phyloP scores from a whole-genome alignment of 495 filamentous ascomycete genomes.

The Pseudevernia furfuracea region DNA sequence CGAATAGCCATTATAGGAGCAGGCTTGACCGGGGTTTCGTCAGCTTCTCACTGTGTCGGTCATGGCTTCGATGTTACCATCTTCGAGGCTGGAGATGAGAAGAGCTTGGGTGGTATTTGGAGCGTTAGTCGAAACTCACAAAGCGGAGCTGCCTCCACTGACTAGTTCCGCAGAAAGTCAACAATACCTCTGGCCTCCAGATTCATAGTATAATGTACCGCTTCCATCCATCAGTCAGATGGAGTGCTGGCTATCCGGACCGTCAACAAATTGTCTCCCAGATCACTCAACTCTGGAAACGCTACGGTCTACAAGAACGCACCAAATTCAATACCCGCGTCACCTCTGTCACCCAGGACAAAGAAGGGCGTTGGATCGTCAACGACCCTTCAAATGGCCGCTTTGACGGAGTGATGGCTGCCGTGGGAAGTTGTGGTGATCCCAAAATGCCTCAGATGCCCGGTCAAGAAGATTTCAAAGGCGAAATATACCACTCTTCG shows the following conservation, averaged over 20 bases:
- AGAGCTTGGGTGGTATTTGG: conserved; percentile 73
- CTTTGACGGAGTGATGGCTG: conserved; percentile 72
- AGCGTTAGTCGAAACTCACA: conserved; percentile 44
- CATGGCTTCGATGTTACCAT: conserved; percentile 79
- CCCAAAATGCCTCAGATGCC: conserved; percentile 62
- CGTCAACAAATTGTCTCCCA: conserved; percentile 64
- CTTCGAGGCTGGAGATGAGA: conserved; percentile 61
- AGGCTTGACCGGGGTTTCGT: conserved; percentile 73
- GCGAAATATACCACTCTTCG: conserved; percentile 65
- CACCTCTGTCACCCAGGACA: conserved; percentile 57
- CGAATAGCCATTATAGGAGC: conserved; percentile 77
- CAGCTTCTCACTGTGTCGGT: conserved; percentile 76
- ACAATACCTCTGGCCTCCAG: conserved; percentile 73
- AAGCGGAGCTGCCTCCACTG: conserved; percentile 11
- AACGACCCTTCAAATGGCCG: conserved; percentile 59
- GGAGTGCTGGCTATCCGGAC: conserved; percentile 66
- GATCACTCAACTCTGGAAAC: conserved; percentile 64
- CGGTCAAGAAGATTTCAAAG: conserved; percentile 58
- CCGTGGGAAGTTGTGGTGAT: conserved; percentile 72
- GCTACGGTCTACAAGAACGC: conserved; percentile 60
- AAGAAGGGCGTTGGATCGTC: conserved; percentile 70
- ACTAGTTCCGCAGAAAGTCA: conserved; percentile 51
- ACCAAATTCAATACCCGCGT: conserved; percentile 67
- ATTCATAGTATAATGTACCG: conserved; percentile 85
- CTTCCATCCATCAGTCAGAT: conserved; percentile 73